Evolutionary conservation across 331 rosid species (phyloP), one percentile per base, ranked within the genome.

Genomic region (Saraca asoca): DNA sequence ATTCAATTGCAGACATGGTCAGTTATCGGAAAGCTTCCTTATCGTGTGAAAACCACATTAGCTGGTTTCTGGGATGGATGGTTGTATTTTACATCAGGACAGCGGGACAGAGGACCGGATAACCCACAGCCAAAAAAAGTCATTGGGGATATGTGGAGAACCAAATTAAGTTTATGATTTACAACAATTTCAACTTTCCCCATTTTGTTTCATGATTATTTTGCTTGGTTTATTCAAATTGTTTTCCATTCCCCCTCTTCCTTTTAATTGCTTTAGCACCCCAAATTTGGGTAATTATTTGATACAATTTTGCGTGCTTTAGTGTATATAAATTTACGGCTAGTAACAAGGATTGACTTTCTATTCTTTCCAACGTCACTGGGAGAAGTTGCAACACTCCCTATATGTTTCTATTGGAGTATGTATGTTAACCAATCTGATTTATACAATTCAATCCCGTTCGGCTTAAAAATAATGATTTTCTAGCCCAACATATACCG

Each of bases 1-100:
- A 7, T 41, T 34, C 50, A 9, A 38, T 57, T 71, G 69, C 81
- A 92, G 96, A 85, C 70, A 42, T 92, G 96, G 98, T 82, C 96
- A 18, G 98, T 92, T 79, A 82, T 92, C 7, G 96, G 98, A 70
- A 92, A 72, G 82, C 95, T 92, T 77, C 98, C 96, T 24, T 92
- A 77, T 63, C 83, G 96, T 18, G 78, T 89, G 24, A 92, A 92
- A 76, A 92, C 96, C 19, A 87, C 96, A 37, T 73, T 87, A 76
- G 70, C 89, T 48, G 96, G 88, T 8, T 85, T 65, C 41, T 92
- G 90, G 89, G 75, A 89, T 59, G 96, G 96, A 67, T 89, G 85
- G 87, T 57, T 92, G 65, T 92, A 89, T 73, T 92, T 92, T 17
- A 92, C 98, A 6, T 92, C 95, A 1, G 95, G 96, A 58, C 96